phyloP scores from a whole-genome alignment of 2,329 filamentous ascomycete species.

The Xylaria digitata region DNA sequence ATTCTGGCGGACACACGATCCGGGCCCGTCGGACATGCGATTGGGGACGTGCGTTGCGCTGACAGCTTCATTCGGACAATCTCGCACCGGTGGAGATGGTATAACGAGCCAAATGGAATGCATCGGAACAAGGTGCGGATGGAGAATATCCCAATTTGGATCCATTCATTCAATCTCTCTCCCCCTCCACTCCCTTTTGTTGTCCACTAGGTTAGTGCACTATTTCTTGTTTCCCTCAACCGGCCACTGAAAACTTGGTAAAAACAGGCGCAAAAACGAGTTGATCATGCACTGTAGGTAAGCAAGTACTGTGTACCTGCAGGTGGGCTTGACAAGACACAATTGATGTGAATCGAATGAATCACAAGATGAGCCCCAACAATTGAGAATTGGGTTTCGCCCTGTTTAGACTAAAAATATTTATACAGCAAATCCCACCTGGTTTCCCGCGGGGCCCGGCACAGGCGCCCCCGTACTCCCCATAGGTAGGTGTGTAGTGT shows the following conservation, averaged over 20 bases:
- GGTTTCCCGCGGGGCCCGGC: slow-evolving; percentile 33
- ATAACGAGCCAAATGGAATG: slow-evolving; percentile 23
- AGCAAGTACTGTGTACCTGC: slow-evolving; percentile 25
- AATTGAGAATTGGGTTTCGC: slow-evolving; percentile 45
- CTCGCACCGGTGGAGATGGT: slow-evolving; percentile 9
- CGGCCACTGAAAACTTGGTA: background rate
- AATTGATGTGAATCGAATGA: slow-evolving; percentile 4
- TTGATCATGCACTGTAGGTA: background rate
- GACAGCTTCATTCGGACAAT: slow-evolving; percentile 23
- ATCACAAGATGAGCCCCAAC: slow-evolving; percentile 45
- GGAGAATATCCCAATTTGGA: slow-evolving; percentile 14
- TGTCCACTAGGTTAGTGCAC: too few species aligned
- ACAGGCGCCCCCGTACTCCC: slow-evolving; percentile 5
- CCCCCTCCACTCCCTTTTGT: background rate
- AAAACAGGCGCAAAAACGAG: background rate
- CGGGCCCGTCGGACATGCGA: slow-evolving; percentile 35
- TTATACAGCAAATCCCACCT: slow-evolving; percentile 26
- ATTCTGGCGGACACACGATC: background rate
- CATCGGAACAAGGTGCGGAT: slow-evolving; percentile 12
- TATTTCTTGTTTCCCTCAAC: background rate
- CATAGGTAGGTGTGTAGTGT: background rate
- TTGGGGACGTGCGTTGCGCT: slow-evolving; percentile 30
- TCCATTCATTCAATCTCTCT: background rate
- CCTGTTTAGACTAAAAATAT: slow-evolving; percentile 15
- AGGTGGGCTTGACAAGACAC: slow-evolving; percentile 22